Evolutionary conservation across 164 flowering plant genomes (phyloP).

Genomic region (Vitis cinerea): DNA sequence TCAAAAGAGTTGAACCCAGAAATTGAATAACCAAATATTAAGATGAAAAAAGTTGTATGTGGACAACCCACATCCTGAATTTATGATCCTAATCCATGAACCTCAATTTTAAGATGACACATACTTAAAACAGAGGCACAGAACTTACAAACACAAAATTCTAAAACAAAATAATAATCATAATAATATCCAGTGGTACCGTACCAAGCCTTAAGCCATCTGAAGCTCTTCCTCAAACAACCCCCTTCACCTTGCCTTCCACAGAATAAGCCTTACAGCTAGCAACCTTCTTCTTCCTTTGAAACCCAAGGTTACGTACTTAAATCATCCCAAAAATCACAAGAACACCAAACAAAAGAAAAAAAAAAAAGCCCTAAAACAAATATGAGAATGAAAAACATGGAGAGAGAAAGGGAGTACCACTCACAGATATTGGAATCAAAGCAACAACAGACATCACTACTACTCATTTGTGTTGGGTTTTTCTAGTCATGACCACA

Average conservation of each 20-base stretch:
- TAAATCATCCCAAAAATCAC: not conserved
- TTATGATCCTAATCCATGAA: not conserved
- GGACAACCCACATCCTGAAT: not conserved
- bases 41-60: not conserved
- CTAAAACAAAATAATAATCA: constrained; percentile 12
- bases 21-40: not conserved
- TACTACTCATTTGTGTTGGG: too few relatives aligned
- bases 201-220: constrained; percentile 41
- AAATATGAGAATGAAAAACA: too few relatives aligned
- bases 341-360: too few relatives aligned
- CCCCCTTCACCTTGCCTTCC: constrained; percentile 49
- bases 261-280: constrained; percentile 48
- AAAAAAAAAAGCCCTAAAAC: too few relatives aligned
- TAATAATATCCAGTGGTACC: constrained; percentile 41
- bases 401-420: too few relatives aligned
- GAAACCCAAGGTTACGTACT: constrained; percentile 54
- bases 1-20: too few relatives aligned
- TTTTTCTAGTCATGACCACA: too few relatives aligned
- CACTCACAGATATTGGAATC: too few relatives aligned
- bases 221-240: constrained; percentile 43
- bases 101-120: not conserved
- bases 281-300: constrained; percentile 59
- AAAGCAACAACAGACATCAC: too few relatives aligned
- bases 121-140: too few relatives aligned
- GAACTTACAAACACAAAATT: too few relatives aligned